Conservation (phyloP, 2,329 filamentous ascomycete genomes). For the Ascochyta lentis region DNA sequence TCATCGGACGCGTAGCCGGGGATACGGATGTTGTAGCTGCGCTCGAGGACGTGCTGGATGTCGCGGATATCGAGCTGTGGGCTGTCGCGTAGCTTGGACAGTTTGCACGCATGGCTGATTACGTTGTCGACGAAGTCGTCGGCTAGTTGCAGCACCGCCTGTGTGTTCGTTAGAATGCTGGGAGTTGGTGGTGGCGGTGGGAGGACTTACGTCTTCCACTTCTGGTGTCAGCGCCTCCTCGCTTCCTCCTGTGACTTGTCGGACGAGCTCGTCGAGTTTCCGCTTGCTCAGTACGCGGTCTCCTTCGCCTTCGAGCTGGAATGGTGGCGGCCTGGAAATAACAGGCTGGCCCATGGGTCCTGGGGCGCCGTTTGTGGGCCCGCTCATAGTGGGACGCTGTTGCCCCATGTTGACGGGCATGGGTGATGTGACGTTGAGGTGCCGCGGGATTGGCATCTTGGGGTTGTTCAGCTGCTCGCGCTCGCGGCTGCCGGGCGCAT, state of each 20-base stretch:
- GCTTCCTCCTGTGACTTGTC: constrained; percentile 86
- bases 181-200: background rate
- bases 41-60: constrained; percentile 62
- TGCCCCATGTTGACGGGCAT: constrained; percentile 75
- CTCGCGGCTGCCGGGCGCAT: constrained; percentile 42
- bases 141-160: constrained; percentile 87
- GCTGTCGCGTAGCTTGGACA: constrained; percentile 90
- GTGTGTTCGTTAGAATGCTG: background rate
- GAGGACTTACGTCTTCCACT: constrained; percentile 85
- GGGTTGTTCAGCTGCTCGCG: constrained; percentile 56
- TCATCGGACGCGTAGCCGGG: constrained; percentile 95
- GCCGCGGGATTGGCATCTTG: constrained; percentile 85
- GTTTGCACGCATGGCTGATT: constrained; percentile 82
- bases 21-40: constrained; percentile 78
- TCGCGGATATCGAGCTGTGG: constrained; percentile 83
- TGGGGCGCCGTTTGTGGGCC: constrained; percentile 74
- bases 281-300: constrained; percentile 97
- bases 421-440: constrained; percentile 73
- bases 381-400: constrained; percentile 82
- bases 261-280: constrained; percentile 92
- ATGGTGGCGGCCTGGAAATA: constrained; percentile 79
- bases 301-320: constrained; percentile 88
- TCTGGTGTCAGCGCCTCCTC: constrained; percentile 86
- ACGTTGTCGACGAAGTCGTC: constrained; percentile 96
- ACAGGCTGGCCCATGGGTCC: constrained; percentile 89